Base-by-base conservation (phyloP, 169 alveolate genomes). In the Eimeria maxima region DNA sequence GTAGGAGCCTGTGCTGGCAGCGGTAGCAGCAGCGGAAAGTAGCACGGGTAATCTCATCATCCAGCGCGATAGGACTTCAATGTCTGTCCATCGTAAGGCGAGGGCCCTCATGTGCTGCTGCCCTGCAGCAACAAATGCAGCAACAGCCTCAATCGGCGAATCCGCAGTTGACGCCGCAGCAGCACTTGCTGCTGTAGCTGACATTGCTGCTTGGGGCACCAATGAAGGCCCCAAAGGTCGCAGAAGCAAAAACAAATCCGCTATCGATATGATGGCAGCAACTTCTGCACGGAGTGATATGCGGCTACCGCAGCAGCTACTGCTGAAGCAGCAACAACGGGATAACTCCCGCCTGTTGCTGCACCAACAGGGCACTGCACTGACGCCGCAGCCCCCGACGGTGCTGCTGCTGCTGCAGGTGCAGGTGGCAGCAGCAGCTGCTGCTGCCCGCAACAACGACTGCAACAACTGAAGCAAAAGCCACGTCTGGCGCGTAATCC, bases 251-350 rank as follows among this genome's bases (percentile, higher is more conserved):
- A 78, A 78, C 20, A 78, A 53, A 53, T 78, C 67, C 65, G 65
- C 38, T 24, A 78, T 78, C 38, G 89, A 78, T 22, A 78, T 13
- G 22, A 47, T n/a, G 4, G 69, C 42, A 78, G 89, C 89, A 44
- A 78, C 47, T 53, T 78, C 89, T 18, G 89, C 89, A 78, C 89
- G 89, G 22, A 53, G 65, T 20, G 89, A 47, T 16, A 78, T 45
- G 69, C 89, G 89, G 89, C 89, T 42, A 67, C 89, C 11, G 84
- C 84, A 78, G 89, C 89, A 78, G 89, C 89, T 78, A 44, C 89
- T 78, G 89, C 89, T 78, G 89, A 38, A 42, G 89, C 65, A 42
- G 67, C 42, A 78, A 42, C 84, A 55, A 14, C 22, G 57, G 67
- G 69, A 45, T 10, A 42, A 38, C 44, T 44, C 69, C 10, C 69